phyloP scores from a whole-genome alignment of 345 rosid species.

The Kernera saxatilis region DNA sequence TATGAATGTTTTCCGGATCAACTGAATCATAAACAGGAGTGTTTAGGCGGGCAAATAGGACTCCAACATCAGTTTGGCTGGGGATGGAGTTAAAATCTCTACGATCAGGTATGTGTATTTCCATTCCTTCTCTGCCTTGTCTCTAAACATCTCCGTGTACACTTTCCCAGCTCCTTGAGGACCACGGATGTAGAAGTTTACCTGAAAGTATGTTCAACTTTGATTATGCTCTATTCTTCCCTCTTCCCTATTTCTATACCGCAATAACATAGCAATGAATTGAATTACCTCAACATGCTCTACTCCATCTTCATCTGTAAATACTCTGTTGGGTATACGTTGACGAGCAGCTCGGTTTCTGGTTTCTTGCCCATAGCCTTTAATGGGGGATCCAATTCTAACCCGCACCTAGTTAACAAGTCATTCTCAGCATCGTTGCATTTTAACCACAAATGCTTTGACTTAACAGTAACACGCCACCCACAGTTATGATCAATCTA shows the following conservation, averaged over 20 bases:
- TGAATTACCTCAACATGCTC: constrained; percentile 78
- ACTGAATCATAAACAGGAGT: not conserved
- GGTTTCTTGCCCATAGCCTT: constrained; percentile 94
- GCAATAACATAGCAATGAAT: not conserved
- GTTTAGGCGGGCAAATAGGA: constrained; percentile 72
- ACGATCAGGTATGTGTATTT: constrained; percentile 81
- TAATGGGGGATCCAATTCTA: constrained; percentile 95
- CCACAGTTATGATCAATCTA: constrained; percentile 16
- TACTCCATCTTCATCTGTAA: constrained; percentile 90
- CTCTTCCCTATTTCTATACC: not conserved
- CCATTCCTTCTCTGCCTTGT: constrained; percentile 79
- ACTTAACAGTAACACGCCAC: not conserved
- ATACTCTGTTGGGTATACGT: constrained; percentile 70
- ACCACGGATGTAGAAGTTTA: constrained; percentile 77
- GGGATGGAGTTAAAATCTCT: constrained; percentile 65
- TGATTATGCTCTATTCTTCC: not conserved
- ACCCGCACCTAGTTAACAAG: constrained; percentile 62
- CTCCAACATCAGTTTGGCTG: constrained; percentile 67
- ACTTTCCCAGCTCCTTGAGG: constrained; percentile 97
- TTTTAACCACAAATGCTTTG: not conserved
- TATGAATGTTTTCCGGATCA: not conserved
- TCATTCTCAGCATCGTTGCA: not conserved
- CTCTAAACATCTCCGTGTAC: constrained; percentile 84
- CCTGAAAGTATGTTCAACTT: constrained; percentile 33
- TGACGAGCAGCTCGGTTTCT: constrained; percentile 97